phyloP scores from a whole-genome alignment of 2,329 filamentous ascomycete genomes.

The Arthrobotrys pseudoclavata region DNA sequence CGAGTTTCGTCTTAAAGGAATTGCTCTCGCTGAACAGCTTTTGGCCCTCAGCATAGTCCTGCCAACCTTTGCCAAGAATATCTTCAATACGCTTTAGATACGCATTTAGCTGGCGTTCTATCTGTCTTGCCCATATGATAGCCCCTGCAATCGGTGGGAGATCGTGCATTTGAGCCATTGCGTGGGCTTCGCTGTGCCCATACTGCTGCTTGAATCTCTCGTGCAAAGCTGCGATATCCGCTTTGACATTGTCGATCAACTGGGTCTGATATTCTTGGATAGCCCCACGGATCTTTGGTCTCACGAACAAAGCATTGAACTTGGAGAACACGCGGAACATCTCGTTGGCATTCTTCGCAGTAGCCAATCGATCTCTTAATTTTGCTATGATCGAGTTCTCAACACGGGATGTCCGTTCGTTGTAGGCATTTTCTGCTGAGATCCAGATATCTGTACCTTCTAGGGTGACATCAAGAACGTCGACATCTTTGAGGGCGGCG shows the following conservation, averaged over 20 bases:
- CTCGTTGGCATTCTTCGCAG: constrained; percentile 96
- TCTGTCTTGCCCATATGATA: constrained; percentile 97
- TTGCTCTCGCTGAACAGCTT: constrained; percentile 92
- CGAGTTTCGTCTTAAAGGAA: constrained; percentile 94
- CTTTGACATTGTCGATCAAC: constrained; percentile 97
- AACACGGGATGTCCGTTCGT: constrained; percentile 94
- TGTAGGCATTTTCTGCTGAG: constrained; percentile 94
- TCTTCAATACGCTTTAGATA: constrained; percentile 99
- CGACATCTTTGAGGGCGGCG: constrained; percentile 91
- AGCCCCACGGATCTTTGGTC: constrained; percentile 98
- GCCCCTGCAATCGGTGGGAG: constrained; percentile 95
- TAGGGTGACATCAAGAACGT: constrained; percentile 89
- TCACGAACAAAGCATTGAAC: constrained; percentile 98
- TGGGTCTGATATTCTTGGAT: constrained; percentile 99
- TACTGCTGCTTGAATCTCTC: constrained; percentile 99
- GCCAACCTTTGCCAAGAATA: constrained; percentile 94
- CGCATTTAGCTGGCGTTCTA: constrained; percentile 91
- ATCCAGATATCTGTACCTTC: constrained; percentile 94
- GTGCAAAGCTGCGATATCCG: constrained; percentile 91
- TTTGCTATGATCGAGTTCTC: constrained; percentile 99
- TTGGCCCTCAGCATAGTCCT: constrained; percentile 91
- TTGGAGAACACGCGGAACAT: constrained; percentile 99
- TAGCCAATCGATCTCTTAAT: constrained; percentile 90
- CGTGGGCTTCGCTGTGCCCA: constrained; percentile 95
- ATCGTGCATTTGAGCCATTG: constrained; percentile 97